A percentile compares a stretch with the other conserved stretches of the same genome.
Conservation (phyloP, 345 rosid genomes). For the Combretum micranthum region DNA sequence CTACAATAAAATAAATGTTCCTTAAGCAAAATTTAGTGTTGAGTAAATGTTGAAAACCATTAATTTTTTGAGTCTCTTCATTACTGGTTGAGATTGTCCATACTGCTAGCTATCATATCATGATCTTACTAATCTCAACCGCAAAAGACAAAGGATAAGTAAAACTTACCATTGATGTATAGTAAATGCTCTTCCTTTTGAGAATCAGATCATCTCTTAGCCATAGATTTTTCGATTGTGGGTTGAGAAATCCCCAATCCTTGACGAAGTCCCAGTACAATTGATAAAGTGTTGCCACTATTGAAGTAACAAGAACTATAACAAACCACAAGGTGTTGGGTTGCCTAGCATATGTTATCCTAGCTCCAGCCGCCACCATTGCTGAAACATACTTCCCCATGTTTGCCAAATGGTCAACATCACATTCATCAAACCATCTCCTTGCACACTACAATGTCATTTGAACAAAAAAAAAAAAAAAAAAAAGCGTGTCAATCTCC, state of each 20-base stretch:
- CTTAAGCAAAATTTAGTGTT: not conserved
- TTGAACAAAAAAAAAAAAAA: no score
- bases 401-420: constrained; percentile 63
- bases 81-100: no score
- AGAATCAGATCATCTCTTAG: constrained; percentile 77
- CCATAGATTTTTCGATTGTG: constrained; percentile 68
- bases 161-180: constrained; percentile 67
- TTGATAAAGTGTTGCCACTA: constrained; percentile 68
- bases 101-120: no score
- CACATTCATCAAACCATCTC: constrained; percentile 73
- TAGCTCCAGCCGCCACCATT: constrained; percentile 94
- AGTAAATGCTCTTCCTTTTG: constrained; percentile 68
- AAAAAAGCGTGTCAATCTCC: no score
- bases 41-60: no score
- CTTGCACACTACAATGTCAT: constrained; percentile 67
- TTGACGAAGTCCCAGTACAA: constrained; percentile 91
- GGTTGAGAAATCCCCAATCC: constrained; percentile 88
- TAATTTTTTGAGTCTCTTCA: no score
- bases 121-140: not conserved
- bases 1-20: constrained; percentile 22
- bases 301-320: constrained; percentile 55
- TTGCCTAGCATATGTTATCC: constrained; percentile 65
- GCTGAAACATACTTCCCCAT: constrained; percentile 98
- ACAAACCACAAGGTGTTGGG: constrained; percentile 43
- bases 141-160: not conserved